phyloP scores from a whole-genome alignment of 1,284 basidiomycete species.

The Phylloboletellus chloephorus region DNA sequence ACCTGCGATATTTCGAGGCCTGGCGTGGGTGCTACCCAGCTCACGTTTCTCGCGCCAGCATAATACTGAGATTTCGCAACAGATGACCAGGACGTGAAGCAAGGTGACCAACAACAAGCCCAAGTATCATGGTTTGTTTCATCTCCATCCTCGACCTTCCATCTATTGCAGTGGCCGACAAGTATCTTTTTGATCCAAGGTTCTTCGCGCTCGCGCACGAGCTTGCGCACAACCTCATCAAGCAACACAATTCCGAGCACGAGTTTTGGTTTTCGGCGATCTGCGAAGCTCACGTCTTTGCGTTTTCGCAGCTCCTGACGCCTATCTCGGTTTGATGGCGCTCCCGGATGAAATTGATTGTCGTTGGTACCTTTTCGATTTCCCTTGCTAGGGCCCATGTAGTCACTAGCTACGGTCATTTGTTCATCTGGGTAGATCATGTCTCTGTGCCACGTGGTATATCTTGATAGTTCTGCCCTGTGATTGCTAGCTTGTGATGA shows the following conservation, averaged over 20 bases:
- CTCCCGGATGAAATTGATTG: no score
- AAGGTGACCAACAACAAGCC: constrained; percentile 55
- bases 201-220: constrained; percentile 4
- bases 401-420: no score
- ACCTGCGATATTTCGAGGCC: constrained; percentile 76
- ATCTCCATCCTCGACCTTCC: no score
- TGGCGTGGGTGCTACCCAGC: constrained; percentile 63
- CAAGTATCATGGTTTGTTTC: constrained; percentile 68
- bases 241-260: constrained; percentile 1
- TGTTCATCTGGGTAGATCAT: no score
- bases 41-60: background rate
- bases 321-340: no score
- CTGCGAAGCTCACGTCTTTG: no score
- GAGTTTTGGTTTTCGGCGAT: constrained; percentile 5
- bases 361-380: no score
- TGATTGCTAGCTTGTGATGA: no score
- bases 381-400: no score
- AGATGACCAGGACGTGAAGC: constrained; percentile 65
- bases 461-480: no score
- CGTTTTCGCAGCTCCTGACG: background rate
- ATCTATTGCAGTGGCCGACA: no score
- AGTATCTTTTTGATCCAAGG: background rate
- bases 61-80: background rate
- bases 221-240: background rate
- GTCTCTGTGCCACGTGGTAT: no score